Evolutionary conservation across 345 rosid genomes (phyloP), one percentile per base, ranked within the genome.

Genomic region (Rhodomyrtus tomentosa): DNA sequence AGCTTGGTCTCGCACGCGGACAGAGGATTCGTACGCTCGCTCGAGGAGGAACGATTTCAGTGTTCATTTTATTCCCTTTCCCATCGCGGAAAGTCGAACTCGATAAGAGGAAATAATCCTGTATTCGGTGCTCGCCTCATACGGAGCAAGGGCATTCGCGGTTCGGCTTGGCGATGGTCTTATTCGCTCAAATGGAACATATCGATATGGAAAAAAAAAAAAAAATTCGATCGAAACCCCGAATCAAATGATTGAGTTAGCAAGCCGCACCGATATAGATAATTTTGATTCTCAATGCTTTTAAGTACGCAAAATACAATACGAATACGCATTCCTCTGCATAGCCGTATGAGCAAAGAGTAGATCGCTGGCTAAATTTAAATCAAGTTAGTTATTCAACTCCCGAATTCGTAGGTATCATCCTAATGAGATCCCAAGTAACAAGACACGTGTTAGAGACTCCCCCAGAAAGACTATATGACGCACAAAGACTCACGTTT

Each of bases 231-330:
- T 62, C 5, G 2, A 15, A 29, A 29, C 11, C 11, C 20, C 40
- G 18, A 32, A 62, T 29, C 11, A 3, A 27, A 18, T 15, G 0
- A 7, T 15, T 3, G 40, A 29, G 73, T 3, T 27, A 16, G 29
- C 21, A 0, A 29, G 21, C 73, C 73, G 15, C 6, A 27, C 40
- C 1, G 0, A 15, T 3, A 7, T 7, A 7, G 40, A 29, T 29
- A 7, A 15, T 59, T 59, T 1, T 18, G 1, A 29, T 29, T 59
- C 1, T 3, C 1, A 2, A 6, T 1, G 38, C 29, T 59, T 14
- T 59, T 10, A 25, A 0, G 5, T 13, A n/a, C 12, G 68, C 3
- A 3, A n/a, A 3, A 0, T 12, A 49, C 4, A n/a, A n/a, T n/a
- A n/a, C n/a, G n/a, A n/a, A 56, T 56, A 56, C 27, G 5, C 12